These are phyloP conservation scores for Penicillium expansum DNA, from an alignment of 2,329 filamentous ascomycete species.

Conservation along the genomic window DNA sequence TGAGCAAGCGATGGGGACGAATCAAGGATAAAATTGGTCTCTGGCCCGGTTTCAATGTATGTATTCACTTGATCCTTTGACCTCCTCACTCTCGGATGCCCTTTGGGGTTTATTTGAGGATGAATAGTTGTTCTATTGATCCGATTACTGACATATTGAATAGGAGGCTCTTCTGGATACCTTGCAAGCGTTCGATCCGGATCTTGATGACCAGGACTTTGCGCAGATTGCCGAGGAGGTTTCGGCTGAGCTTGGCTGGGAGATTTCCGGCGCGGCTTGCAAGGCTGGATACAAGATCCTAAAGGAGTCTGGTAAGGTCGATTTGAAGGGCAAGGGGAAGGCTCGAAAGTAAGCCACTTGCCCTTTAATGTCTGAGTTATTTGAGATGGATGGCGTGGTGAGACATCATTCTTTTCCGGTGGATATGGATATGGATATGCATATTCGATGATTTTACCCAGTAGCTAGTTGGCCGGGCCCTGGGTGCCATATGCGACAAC, in stretches of 20 bases:
- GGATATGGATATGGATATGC: background rate
- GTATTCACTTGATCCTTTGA: background rate
- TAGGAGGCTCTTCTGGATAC: background rate
- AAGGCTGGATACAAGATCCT: background rate
- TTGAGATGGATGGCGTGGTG: background rate
- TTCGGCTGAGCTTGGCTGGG: background rate
- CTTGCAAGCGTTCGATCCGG: background rate
- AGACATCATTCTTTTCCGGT: background rate
- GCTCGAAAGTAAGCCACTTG: background rate
- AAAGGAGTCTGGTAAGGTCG: background rate
- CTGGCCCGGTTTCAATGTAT: conserved; percentile 1
- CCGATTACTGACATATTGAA: background rate
- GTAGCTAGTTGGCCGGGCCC: background rate
- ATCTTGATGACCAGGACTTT: background rate
- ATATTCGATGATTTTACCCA: background rate
- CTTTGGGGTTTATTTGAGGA: background rate
- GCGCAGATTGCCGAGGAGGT: background rate
- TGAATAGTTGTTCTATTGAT: background rate
- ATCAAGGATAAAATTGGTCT: background rate
- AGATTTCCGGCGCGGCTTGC: background rate
- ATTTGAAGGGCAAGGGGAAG: background rate
- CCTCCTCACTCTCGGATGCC: background rate
- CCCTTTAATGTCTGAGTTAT: background rate
- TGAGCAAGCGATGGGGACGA: background rate
- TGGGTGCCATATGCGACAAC: background rate